Percentiles rank a stretch among this genome's conserved stretches.
These are phyloP conservation scores for Pythium dissotocum DNA, from an alignment of 352 stramenopile genomes.

Conservation along the genomic window DNA sequence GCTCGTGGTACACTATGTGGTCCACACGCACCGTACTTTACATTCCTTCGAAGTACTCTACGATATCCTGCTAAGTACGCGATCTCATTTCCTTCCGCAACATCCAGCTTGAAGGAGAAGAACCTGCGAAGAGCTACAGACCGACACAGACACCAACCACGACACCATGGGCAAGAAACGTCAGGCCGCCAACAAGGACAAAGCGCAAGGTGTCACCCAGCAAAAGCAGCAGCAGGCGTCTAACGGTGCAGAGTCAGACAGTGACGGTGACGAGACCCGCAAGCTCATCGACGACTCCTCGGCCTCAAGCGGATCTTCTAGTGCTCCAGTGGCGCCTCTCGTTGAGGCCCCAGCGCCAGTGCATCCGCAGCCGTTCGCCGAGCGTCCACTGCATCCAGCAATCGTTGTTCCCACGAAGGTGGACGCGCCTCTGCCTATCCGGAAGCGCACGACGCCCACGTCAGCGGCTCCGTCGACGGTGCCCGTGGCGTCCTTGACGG, in stretches of 20 bases:
- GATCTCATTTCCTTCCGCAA: conserved; percentile 14
- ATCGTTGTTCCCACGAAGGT: conserved; percentile 19
- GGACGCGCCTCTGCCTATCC: conserved; percentile 10
- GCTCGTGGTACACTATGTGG: conserved; percentile 3
- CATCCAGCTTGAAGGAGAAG: conserved; percentile 7
- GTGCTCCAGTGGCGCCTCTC: not conserved
- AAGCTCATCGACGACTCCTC: conserved; percentile 8
- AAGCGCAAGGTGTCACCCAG: not conserved
- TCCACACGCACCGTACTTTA: conserved; percentile 14
- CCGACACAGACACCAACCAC: not conserved
- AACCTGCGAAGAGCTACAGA: conserved; percentile 14
- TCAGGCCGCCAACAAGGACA: conserved; percentile 22
- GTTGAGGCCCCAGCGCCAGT: conserved; percentile 9
- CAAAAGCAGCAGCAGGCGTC: not conserved
- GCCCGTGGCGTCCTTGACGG: conserved; percentile 15
- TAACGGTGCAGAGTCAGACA: not conserved
- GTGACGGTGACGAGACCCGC: not conserved
- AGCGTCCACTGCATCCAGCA: conserved; percentile 21
- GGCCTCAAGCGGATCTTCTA: not conserved
- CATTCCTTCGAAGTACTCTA: not conserved
- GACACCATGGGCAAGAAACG: conserved; percentile 28
- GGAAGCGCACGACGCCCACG: conserved; percentile 25
- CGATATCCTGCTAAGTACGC: conserved; percentile 16
- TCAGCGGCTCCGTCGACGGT: conserved; percentile 18
- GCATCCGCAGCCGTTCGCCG: conserved; percentile 20